phyloP scores from a whole-genome alignment of 2,329 filamentous ascomycete genomes.

The Parastagonospora avenae region DNA sequence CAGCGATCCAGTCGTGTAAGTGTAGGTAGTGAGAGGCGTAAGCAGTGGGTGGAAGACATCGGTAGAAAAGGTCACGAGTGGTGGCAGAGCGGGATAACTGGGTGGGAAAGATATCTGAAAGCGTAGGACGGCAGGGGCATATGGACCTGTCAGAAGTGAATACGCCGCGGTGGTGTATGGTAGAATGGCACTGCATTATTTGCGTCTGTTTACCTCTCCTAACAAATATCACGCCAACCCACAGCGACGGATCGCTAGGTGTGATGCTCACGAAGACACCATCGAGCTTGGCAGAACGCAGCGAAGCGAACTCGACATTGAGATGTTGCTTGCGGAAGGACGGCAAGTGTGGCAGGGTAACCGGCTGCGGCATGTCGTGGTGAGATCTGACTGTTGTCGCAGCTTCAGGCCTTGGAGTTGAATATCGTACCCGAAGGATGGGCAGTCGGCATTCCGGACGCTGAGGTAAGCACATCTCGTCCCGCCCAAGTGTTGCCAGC shows the following conservation, averaged over 20 bases:
- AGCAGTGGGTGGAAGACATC: conserved; percentile 96
- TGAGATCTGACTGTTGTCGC: neutral
- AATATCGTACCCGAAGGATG: neutral
- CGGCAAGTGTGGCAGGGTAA: conserved; percentile 29
- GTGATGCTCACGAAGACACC: conserved; percentile 87
- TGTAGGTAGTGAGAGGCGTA: conserved; percentile 91
- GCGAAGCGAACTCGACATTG: conserved; percentile 78
- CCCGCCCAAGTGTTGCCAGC: neutral
- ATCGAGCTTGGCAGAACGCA: conserved; percentile 81
- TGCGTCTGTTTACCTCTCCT: conserved; percentile 69
- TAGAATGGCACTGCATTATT: conserved; percentile 8
- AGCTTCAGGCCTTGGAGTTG: neutral
- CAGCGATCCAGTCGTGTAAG: conserved; percentile 77
- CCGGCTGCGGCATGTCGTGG: conserved; percentile 31
- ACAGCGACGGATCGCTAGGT: conserved; percentile 78
- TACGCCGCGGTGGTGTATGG: conserved; percentile 8
- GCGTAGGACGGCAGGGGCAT: conserved; percentile 82
- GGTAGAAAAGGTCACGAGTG: conserved; percentile 84
- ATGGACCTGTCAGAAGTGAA: conserved; percentile 70
- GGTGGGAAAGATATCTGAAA: conserved; percentile 89
- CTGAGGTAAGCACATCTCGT: neutral
- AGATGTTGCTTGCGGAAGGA: conserved; percentile 76
- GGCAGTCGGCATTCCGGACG: neutral
- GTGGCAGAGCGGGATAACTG: conserved; percentile 77
- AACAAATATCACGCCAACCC: conserved; percentile 91